Evolutionary conservation across 176 grass and related monocot genomes (phyloP), one percentile per base, ranked within the genome.

Genomic region (Tuctoria greenei): DNA sequence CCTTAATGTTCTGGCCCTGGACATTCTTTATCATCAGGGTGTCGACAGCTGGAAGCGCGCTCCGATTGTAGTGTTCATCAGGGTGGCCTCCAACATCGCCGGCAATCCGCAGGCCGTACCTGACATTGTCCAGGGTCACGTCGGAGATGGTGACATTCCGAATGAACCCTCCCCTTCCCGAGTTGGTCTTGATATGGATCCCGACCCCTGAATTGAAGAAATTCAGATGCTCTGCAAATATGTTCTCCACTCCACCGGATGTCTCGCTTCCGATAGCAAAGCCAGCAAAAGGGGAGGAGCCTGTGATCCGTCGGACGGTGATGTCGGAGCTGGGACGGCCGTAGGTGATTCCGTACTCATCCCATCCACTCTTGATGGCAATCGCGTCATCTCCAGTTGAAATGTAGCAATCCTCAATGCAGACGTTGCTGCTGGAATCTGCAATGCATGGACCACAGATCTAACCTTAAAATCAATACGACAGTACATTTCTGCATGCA

Each of bases 331-430:
- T 88, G 15, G 84, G 84, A 18, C 84, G 89, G 7, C 79, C 86
- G 14, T 88, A 98, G 28, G 91, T 63, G 17, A 98, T 86, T 17
- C 91, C 95, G 39, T 98, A 98, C 70, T 98, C 91, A 38, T 98
- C 95, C 95, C 95, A 98, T 39, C 95, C 95, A 43, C 91, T 94
- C 84, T 98, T 98, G 61, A 98, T 80, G 43, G 89, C 79, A 5
- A 98, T 55, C 65, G 89, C 62, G 72, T 98, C 95, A 38, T 98
- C 95, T n/a, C 91, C 95, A 1, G 91, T 94, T 2, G 91, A 90
- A 44, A 98, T 98, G 73, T 85, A 92, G 76, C 83, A 94, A 79
- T 94, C 95, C 91, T 94, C 91, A 10, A 94, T 92, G 69, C 95
- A 94, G 45, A 94, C 69, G 20, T 94, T 88, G 70, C 75, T 94